Percentiles rank a stretch among this genome's conserved stretches.
phyloP scores from a whole-genome alignment of 2,329 filamentous ascomycete species.

The Gaeumannomyces tritici region DNA sequence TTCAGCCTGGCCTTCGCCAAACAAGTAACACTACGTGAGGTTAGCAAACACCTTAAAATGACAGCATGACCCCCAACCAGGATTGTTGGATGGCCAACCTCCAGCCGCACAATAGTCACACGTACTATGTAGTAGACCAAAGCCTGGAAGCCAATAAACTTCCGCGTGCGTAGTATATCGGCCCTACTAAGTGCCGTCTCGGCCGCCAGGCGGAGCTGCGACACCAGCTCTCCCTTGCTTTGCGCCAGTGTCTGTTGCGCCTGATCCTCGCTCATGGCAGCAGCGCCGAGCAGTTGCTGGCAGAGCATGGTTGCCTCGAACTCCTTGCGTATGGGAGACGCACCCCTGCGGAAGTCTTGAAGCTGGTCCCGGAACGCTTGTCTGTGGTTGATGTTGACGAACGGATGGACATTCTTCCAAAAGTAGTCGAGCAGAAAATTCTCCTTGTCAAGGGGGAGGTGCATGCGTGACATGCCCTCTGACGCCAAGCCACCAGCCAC shows the following conservation, averaged over 20 bases:
- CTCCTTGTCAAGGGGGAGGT: neutral
- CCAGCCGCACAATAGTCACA: neutral
- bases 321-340: neutral
- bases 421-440: neutral
- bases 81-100: no score
- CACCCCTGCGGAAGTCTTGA: neutral
- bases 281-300: neutral
- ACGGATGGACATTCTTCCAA: neutral
- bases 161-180: neutral
- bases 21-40: neutral
- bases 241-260: neutral
- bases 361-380: neutral
- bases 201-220: neutral
- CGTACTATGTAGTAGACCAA: constrained; percentile 1
- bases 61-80: no score
- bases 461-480: neutral
- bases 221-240: neutral
- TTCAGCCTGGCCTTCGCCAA: neutral
- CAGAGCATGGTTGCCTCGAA: neutral
- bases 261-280: neutral
- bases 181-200: neutral
- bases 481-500: neutral
- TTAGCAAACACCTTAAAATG: neutral
- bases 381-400: neutral
- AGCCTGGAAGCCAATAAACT: neutral